These are phyloP conservation scores for Populus ilicifolia DNA, from an alignment of 345 rosid species.

Conservation along the genomic window DNA sequence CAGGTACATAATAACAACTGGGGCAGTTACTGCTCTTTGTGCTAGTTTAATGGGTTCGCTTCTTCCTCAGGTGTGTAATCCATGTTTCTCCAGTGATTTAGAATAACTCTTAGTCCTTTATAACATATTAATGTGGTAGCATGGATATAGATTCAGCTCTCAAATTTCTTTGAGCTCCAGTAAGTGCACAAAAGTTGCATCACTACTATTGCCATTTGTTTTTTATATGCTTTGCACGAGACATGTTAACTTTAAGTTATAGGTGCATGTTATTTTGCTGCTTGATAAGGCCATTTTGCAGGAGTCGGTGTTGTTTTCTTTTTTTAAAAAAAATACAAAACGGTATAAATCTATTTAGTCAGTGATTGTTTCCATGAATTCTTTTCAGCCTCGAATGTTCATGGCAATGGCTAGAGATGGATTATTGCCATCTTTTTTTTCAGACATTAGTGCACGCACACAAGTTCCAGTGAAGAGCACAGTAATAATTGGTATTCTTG, in stretches of 20 bases:
- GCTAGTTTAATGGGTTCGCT: slow-evolving; percentile 71
- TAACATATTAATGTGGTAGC: background rate
- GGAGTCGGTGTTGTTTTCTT: too few relatives aligned
- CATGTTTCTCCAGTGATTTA: background rate
- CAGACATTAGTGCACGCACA: slow-evolving; percentile 54
- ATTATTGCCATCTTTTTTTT: slow-evolving; percentile 72
- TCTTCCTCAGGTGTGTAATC: slow-evolving; percentile 49
- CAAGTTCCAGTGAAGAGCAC: slow-evolving; percentile 88
- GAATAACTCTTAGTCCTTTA: background rate
- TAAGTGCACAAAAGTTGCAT: background rate
- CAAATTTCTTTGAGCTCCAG: background rate
- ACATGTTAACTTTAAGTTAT: background rate
- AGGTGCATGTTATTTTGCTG: background rate
- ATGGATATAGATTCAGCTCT: too few relatives aligned
- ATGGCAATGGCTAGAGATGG: slow-evolving; percentile 98
- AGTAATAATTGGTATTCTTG: slow-evolving; percentile 57
- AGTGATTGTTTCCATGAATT: background rate
- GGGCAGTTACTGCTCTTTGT: slow-evolving; percentile 62
- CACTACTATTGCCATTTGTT: background rate
- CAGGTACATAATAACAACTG: slow-evolving; percentile 57
- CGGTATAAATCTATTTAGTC: background rate
- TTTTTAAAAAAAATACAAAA: background rate
- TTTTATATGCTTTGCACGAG: background rate
- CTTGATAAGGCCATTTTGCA: background rate
- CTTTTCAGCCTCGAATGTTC: slow-evolving; percentile 57